These are phyloP conservation scores for Obelidium mucronatum DNA, from an alignment of 192 early-diverging fungal genomes.

Conservation along the genomic window DNA sequence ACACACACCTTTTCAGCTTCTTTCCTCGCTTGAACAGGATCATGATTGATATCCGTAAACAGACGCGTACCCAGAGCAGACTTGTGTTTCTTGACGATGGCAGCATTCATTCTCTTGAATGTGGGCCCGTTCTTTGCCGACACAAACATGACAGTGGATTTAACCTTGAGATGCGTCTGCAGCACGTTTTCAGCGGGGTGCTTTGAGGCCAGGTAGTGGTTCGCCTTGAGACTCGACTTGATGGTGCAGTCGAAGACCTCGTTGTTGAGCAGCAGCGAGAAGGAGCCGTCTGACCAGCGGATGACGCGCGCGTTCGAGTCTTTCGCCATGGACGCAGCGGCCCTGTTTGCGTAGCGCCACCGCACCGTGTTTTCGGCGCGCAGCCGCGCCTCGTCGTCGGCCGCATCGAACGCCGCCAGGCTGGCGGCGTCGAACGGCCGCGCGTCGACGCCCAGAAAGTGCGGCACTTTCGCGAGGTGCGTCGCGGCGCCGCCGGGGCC, in stretches of 20 bases:
- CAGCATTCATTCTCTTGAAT: slow-evolving; percentile 70
- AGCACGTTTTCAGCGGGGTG: slow-evolving; percentile 63
- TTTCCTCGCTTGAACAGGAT: slow-evolving; percentile 71
- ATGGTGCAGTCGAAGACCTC: slow-evolving; percentile 75
- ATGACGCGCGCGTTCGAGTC: slow-evolving; percentile 81
- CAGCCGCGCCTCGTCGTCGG: slow-evolving; percentile 50
- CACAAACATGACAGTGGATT: slow-evolving; percentile 68
- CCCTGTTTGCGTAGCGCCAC: slow-evolving; percentile 68
- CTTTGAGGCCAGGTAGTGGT: slow-evolving; percentile 69
- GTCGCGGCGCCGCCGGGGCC: background rate
- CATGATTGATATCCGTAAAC: slow-evolving; percentile 62
- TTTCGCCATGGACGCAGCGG: slow-evolving; percentile 39
- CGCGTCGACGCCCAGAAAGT: slow-evolving; percentile 71
- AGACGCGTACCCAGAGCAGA: slow-evolving; percentile 71
- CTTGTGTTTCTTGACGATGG: slow-evolving; percentile 72
- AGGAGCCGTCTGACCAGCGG: slow-evolving; percentile 77
- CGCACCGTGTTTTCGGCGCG: slow-evolving; percentile 76
- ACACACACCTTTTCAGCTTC: slow-evolving; percentile 63
- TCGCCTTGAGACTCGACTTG: slow-evolving; percentile 57
- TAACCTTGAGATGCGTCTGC: slow-evolving; percentile 72
- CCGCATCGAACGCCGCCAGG: slow-evolving; percentile 22
- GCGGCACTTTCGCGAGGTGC: slow-evolving; percentile 60
- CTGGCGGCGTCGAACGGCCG: slow-evolving; percentile 65
- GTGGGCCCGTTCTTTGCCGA: slow-evolving; percentile 63
- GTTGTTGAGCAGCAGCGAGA: slow-evolving; percentile 75